Evolutionary conservation across 225 moss, liverwort and hornwort genomes (phyloP).

Genomic region (Physcomitrellopsis africana): DNA sequence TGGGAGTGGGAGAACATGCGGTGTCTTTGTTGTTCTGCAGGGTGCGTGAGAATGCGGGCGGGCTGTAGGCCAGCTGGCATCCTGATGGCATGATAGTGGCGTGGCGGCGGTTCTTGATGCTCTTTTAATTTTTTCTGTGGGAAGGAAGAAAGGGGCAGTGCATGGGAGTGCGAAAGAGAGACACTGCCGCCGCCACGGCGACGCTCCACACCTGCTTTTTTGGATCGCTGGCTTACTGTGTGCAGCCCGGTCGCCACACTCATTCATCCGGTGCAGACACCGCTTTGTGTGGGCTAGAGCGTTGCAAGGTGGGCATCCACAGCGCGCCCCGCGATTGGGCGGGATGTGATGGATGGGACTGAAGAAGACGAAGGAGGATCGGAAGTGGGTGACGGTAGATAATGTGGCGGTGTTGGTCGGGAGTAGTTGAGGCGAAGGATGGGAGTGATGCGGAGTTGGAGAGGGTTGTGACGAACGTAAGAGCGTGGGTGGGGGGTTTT

Average conservation of each 20-base stretch:
- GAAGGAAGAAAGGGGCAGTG: slow-evolving; percentile 45
- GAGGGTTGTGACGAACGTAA: slow-evolving; percentile 28
- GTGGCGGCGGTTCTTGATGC: slow-evolving; percentile 91
- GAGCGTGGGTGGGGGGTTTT: neutral
- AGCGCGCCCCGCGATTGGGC: slow-evolving; percentile 43
- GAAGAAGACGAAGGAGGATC: slow-evolving; percentile 41
- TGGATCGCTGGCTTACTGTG: slow-evolving; percentile 93
- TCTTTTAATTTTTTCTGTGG: slow-evolving; percentile 40
- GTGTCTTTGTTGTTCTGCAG: slow-evolving; percentile 83
- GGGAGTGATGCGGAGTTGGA: slow-evolving; percentile 9
- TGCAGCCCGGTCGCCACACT: slow-evolving; percentile 89
- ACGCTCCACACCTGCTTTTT: slow-evolving; percentile 76
- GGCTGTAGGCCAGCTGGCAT: slow-evolving; percentile 94
- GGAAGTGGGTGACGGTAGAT: slow-evolving; percentile 28
- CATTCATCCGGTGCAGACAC: slow-evolving; percentile 63
- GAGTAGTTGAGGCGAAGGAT: slow-evolving; percentile 24
- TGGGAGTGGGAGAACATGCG: slow-evolving; percentile 70
- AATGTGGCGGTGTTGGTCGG: slow-evolving; percentile 25
- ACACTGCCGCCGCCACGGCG: slow-evolving; percentile 94
- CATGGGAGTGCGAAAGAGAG: slow-evolving; percentile 69
- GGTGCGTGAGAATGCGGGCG: slow-evolving; percentile 90
- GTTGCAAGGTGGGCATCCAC: slow-evolving; percentile 78
- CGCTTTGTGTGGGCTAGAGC: slow-evolving; percentile 71
- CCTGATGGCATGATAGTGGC: slow-evolving; percentile 97
- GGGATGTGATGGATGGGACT: slow-evolving; percentile 52